Conservation (phyloP, 805 yeast species). For the Kluyveromyces dobzhanskii region DNA sequence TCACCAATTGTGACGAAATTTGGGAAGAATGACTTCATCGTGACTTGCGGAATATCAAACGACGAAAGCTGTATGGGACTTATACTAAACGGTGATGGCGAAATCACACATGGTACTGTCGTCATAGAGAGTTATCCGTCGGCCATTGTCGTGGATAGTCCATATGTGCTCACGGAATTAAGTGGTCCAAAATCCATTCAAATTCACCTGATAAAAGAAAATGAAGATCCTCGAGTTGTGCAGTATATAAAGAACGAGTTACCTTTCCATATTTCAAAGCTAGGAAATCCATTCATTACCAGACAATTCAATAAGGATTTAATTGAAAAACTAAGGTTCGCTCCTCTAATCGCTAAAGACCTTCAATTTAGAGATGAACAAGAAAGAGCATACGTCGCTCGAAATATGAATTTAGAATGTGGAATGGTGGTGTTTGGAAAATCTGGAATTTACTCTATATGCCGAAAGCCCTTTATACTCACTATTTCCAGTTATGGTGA, state of each 20-base stretch:
- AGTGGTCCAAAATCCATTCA: constrained; percentile 6
- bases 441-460: constrained; percentile 13
- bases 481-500: constrained; percentile 17
- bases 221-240: constrained; percentile 13
- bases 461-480: constrained; percentile 16
- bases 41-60: constrained; percentile 23
- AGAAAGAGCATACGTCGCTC: constrained; percentile 17
- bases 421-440: constrained; percentile 15
- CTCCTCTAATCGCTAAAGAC: constrained; percentile 13
- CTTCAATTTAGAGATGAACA: constrained; percentile 18
- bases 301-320: constrained; percentile 9
- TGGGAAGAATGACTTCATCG: constrained; percentile 15
- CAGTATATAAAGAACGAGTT: constrained; percentile 10
- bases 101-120: constrained; percentile 25
- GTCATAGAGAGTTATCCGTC: constrained; percentile 23
- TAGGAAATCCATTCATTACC: background rate
- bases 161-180: constrained; percentile 19
- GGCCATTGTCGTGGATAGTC: constrained; percentile 15
- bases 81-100: constrained; percentile 24
- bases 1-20: constrained; percentile 19
- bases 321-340: constrained; percentile 18
- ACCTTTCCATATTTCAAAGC: constrained; percentile 8
- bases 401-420: constrained; percentile 13
- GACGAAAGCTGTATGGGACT: constrained; percentile 25
- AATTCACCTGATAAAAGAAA: constrained; percentile 10